These are phyloP conservation scores for Solanum phureja DNA, from an alignment of 257 asterid species.

Conservation along the genomic window DNA sequence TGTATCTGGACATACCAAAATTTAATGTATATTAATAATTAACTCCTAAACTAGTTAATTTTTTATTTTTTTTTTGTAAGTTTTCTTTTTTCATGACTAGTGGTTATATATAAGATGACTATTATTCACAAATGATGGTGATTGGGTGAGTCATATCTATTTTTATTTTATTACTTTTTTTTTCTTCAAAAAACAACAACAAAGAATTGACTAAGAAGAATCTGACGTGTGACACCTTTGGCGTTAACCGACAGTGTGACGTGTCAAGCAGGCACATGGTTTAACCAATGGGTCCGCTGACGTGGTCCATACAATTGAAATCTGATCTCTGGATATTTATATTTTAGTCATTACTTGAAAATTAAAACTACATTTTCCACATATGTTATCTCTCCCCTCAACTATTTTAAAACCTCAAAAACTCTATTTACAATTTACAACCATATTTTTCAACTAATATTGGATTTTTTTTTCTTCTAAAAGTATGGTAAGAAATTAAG, in stretches of 20 bases:
- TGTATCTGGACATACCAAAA: too few relatives aligned
- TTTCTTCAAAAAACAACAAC: too few relatives aligned
- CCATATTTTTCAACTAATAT: neutral
- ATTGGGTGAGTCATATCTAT: too few relatives aligned
- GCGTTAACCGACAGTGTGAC: slow-evolving; percentile 20
- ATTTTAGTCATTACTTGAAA: neutral
- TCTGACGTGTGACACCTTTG: slow-evolving; percentile 13
- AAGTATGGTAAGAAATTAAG: neutral
- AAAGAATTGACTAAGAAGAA: neutral
- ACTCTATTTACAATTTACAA: too few relatives aligned
- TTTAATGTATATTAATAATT: too few relatives aligned
- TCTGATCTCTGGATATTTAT: neutral
- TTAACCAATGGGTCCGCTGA: slow-evolving; percentile 7
- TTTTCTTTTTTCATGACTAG: too few relatives aligned
- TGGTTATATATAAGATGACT: too few relatives aligned
- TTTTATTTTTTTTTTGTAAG: too few relatives aligned
- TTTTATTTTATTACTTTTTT: too few relatives aligned
- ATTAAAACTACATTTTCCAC: neutral
- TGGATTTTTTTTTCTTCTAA: neutral
- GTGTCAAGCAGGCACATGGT: slow-evolving; percentile 21
- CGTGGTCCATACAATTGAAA: slow-evolving; percentile 12
- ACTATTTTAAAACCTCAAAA: neutral
- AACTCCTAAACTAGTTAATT: too few relatives aligned
- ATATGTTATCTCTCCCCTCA: neutral
- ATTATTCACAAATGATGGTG: too few relatives aligned